These are phyloP conservation scores for Chiua virens DNA, from an alignment of 768 basidiomycete genomes.

Conservation along the genomic window DNA sequence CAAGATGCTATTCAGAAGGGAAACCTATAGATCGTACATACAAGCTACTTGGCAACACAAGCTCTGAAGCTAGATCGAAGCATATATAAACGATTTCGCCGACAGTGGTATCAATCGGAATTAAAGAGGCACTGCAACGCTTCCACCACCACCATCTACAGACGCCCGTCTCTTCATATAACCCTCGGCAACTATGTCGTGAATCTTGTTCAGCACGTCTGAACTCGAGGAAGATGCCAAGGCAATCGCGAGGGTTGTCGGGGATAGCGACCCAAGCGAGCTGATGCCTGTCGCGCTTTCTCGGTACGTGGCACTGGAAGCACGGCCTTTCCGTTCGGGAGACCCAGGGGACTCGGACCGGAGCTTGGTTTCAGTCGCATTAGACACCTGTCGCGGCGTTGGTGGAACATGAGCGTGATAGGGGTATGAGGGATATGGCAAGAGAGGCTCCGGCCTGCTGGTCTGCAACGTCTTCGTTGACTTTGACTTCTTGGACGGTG, in stretches of 20 bases:
- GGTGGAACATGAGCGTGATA: background rate
- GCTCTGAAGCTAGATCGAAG: constrained; percentile 1
- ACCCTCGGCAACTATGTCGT: constrained; percentile 37
- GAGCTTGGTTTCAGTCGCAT: background rate
- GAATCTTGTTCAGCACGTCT: constrained; percentile 33
- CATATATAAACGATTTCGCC: background rate
- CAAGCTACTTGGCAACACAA: background rate
- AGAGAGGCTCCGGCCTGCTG: constrained; percentile 7
- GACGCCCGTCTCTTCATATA: constrained; percentile 27
- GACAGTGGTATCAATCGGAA: background rate
- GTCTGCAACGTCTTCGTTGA: constrained; percentile 3
- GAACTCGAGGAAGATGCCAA: constrained; percentile 22
- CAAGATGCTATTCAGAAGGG: too few species aligned
- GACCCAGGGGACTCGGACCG: constrained; percentile 7
- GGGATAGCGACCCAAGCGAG: constrained; percentile 22
- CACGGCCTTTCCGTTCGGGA: constrained; percentile 6
- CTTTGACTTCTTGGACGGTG: constrained; percentile 14
- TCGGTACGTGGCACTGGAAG: background rate
- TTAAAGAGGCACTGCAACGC: background rate
- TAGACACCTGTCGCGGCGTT: background rate
- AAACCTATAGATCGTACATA: background rate
- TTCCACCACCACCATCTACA: background rate
- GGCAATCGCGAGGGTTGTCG: constrained; percentile 20
- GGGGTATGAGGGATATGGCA: constrained; percentile 27
- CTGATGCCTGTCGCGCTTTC: constrained; percentile 7